phyloP scores from a whole-genome alignment of 1,139 yeast species.

The Debaryomyces psychrophilus region DNA sequence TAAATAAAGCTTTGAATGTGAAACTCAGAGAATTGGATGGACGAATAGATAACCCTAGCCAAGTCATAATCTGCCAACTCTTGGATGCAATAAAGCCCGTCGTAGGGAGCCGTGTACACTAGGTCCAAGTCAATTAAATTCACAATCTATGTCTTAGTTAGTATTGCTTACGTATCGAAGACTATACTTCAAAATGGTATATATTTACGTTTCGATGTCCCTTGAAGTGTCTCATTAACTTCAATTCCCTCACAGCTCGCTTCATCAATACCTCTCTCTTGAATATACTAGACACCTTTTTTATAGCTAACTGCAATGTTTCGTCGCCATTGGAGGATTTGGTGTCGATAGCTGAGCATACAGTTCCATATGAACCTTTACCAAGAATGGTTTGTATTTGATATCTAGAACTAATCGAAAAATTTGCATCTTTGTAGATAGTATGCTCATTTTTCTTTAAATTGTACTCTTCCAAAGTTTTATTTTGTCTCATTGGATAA shows the following conservation, averaged over 20 bases:
- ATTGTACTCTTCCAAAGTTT: conserved; percentile 5
- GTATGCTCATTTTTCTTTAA: neutral
- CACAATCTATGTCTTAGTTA: conserved; percentile 49
- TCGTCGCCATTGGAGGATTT: conserved; percentile 23
- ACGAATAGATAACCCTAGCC: conserved; percentile 74
- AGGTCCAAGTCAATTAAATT: conserved; percentile 74
- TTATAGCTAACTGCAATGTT: conserved; percentile 60
- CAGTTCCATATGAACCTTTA: conserved; percentile 88
- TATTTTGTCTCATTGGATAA: neutral
- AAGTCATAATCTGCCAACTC: conserved; percentile 83
- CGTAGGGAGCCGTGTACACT: conserved; percentile 65
- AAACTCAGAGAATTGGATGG: conserved; percentile 78
- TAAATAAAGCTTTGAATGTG: conserved; percentile 77
- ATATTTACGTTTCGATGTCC: conserved; percentile 71
- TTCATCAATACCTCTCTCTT: conserved; percentile 64
- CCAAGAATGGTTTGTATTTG: conserved; percentile 69
- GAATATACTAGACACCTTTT: conserved; percentile 73
- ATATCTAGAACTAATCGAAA: conserved; percentile 69
- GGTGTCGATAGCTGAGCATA: conserved; percentile 77
- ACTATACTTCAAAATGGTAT: neutral
- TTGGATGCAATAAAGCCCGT: conserved; percentile 81
- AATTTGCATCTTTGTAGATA: conserved; percentile 39
- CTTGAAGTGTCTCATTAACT: conserved; percentile 73
- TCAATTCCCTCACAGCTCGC: conserved; percentile 78
- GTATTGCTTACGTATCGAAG: neutral